A percentile compares a stretch with the other conserved stretches of the same genome.
Conservation (phyloP, 2,329 filamentous ascomycete species). For the Sporothrix mexicana region DNA sequence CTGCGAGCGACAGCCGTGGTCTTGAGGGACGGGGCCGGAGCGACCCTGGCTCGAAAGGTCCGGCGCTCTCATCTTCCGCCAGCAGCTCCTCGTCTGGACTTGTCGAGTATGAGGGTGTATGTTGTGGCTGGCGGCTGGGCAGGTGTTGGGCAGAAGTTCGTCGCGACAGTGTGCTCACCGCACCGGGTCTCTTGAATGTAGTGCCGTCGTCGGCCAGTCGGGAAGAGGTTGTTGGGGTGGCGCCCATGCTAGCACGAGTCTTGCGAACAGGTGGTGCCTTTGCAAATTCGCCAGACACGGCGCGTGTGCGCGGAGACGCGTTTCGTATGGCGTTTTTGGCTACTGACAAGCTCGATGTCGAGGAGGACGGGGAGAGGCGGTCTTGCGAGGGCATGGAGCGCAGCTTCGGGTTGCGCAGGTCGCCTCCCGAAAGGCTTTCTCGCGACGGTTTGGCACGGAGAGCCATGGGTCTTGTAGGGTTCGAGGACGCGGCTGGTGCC, state of each 20-base stretch:
- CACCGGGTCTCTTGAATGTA: conserved; percentile 31
- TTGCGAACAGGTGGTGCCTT: conserved; percentile 10
- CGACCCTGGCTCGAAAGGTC: not conserved
- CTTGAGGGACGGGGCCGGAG: conserved; percentile 35
- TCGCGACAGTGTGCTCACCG: conserved; percentile 32
- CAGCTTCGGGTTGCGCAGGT: conserved; percentile 50
- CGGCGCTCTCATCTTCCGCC: not conserved
- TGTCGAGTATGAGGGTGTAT: conserved; percentile 30
- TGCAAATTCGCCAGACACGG: conserved; percentile 38
- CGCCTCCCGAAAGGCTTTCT: conserved; percentile 39
- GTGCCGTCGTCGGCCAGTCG: conserved; percentile 30
- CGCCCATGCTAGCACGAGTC: conserved; percentile 16
- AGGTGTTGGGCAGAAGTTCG: conserved; percentile 34
- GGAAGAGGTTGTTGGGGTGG: not conserved
- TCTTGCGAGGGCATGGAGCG: conserved; percentile 51
- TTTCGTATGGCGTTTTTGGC: conserved; percentile 29
- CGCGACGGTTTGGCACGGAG: conserved; percentile 39
- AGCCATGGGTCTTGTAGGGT: conserved; percentile 10
- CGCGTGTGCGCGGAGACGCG: conserved; percentile 34
- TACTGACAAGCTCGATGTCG: conserved; percentile 26
- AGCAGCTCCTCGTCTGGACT: conserved; percentile 16
- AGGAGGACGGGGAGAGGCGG: conserved; percentile 38
- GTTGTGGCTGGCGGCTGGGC: conserved; percentile 25
- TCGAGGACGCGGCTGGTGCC: not conserved
- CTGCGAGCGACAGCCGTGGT: conserved; percentile 68